phyloP scores from a whole-genome alignment of 2,329 filamentous ascomycete genomes.

The Fusarium fujikuroi region DNA sequence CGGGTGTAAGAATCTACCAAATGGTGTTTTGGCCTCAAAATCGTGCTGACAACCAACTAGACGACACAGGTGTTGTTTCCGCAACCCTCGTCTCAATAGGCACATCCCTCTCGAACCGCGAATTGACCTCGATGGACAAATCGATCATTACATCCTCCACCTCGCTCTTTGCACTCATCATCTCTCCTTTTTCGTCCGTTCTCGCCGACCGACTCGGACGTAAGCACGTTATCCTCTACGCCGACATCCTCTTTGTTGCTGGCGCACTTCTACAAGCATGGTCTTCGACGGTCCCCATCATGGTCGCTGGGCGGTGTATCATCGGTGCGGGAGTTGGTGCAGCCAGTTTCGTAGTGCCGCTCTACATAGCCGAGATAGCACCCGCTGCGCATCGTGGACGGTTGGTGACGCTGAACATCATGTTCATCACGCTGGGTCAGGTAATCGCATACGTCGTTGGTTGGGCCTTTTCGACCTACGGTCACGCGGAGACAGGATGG shows the following conservation, averaged over 20 bases:
- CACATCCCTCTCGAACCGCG: constrained; percentile 65
- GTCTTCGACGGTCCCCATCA: constrained; percentile 66
- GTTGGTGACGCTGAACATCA: constrained; percentile 81
- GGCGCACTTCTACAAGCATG: constrained; percentile 74
- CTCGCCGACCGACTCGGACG: constrained; percentile 71
- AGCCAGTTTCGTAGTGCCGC: constrained; percentile 82
- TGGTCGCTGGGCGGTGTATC: constrained; percentile 75
- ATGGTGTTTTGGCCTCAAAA: neutral
- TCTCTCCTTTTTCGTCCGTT: constrained; percentile 72
- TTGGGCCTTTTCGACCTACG: constrained; percentile 74
- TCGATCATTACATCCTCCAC: constrained; percentile 78
- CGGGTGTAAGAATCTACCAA: constrained; percentile 63
- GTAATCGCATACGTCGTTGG: constrained; percentile 88
- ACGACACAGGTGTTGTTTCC: constrained; percentile 76
- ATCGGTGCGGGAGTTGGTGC: constrained; percentile 80
- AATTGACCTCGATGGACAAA: constrained; percentile 72
- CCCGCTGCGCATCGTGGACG: constrained; percentile 80
- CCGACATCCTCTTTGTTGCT: constrained; percentile 73
- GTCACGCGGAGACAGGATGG: constrained; percentile 72
- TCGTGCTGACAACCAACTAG: constrained; percentile 48
- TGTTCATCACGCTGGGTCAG: constrained; percentile 90
- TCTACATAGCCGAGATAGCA: constrained; percentile 89
- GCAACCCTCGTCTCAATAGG: constrained; percentile 74
- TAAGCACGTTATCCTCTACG: constrained; percentile 70
- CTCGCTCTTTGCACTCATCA: constrained; percentile 71